These are phyloP conservation scores for Microdochium paspali DNA, from an alignment of 2,329 filamentous ascomycete species.

Conservation along the genomic window DNA sequence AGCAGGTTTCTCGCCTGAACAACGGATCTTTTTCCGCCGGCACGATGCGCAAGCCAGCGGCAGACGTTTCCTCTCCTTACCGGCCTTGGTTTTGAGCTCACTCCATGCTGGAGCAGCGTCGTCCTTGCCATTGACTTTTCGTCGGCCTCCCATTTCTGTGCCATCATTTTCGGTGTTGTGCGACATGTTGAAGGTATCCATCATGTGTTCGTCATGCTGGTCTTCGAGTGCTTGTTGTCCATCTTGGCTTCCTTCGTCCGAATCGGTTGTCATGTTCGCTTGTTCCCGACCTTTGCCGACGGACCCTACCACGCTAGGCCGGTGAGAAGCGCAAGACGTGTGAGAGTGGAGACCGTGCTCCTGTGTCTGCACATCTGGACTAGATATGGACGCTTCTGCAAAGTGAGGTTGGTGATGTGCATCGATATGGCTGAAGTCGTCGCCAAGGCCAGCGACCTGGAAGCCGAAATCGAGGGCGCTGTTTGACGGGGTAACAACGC, in stretches of 20 bases:
- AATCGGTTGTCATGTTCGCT: constrained; percentile 23
- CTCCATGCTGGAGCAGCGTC: constrained; percentile 62
- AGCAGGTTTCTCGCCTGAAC: constrained; percentile 92
- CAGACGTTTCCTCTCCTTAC: constrained; percentile 88
- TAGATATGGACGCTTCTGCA: background rate
- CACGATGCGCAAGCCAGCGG: constrained; percentile 94
- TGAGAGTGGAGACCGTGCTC: too few relatives aligned
- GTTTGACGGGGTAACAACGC: background rate
- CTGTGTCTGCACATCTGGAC: too few relatives aligned
- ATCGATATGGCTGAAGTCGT: background rate
- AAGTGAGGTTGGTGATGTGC: background rate
- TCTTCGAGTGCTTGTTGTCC: constrained; percentile 32
- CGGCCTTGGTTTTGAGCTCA: constrained; percentile 81
- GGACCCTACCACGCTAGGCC: background rate
- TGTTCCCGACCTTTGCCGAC: background rate
- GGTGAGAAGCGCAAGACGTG: background rate
- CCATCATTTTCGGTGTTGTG: constrained; percentile 36
- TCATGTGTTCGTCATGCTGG: constrained; percentile 41
- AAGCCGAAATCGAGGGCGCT: background rate
- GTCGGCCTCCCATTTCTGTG: constrained; percentile 41
- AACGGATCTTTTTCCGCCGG: constrained; percentile 93
- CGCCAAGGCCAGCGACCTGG: background rate
- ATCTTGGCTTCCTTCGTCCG: constrained; percentile 35
- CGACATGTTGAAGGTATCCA: constrained; percentile 50
- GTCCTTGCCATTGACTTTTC: constrained; percentile 45